Evolutionary conservation across 495 filamentous ascomycete genomes (phyloP).

Genomic region (Penicillium robsamsonii): DNA sequence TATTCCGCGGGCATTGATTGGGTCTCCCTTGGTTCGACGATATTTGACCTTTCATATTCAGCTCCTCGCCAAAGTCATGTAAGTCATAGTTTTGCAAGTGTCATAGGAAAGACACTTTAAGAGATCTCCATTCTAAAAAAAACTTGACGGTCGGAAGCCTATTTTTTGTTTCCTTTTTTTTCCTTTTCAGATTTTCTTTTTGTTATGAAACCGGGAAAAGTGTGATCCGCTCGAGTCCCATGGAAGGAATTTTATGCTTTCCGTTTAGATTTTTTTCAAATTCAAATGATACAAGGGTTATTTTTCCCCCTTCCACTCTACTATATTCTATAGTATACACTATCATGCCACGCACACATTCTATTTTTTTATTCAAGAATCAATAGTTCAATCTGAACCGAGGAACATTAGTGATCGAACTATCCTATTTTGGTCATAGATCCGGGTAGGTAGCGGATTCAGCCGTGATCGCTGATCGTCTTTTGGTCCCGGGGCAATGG

Average conservation of each 20-base stretch:
- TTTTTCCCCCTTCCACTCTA: not conserved
- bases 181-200: not conserved
- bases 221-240: constrained; percentile 4
- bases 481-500: constrained; percentile 11
- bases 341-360: not conserved
- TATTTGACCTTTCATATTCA: not conserved
- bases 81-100: not conserved
- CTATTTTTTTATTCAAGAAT: not conserved
- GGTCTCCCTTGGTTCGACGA: constrained; percentile 21
- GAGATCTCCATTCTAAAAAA: not conserved
- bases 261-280: constrained; percentile 1
- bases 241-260: not conserved
- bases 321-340: not conserved
- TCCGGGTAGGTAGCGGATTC: constrained; percentile 14
- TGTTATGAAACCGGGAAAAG: constrained; percentile 9
- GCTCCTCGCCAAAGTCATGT: not conserved
- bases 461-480: constrained; percentile 13
- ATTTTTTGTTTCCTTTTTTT: not conserved
- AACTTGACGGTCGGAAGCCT: not conserved
- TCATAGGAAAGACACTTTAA: not conserved
- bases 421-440: constrained; percentile 15
- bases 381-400: constrained; percentile 6
- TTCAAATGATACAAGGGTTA: not conserved
- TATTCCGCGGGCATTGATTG: constrained; percentile 24
- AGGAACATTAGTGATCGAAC: constrained; percentile 2